These are phyloP conservation scores for Pythium pyrilobum DNA, from an alignment of 352 stramenopile species.

Conservation along the genomic window DNA sequence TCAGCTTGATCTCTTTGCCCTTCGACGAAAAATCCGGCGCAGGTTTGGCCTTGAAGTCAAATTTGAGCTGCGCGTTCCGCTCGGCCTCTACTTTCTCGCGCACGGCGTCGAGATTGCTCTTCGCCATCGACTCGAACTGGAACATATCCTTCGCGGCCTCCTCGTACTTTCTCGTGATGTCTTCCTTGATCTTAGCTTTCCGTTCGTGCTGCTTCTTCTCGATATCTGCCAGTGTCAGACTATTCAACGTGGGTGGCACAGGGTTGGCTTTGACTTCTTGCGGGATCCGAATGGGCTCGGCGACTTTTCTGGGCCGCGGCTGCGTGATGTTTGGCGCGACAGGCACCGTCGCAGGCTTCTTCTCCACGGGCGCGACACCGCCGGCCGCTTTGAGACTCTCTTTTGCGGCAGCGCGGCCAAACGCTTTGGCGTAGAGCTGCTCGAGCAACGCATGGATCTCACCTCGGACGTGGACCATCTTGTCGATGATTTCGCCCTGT, in stretches of 20 bases:
- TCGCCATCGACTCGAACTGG: conserved; percentile 67
- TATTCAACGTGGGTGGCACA: conserved; percentile 59
- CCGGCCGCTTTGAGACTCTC: conserved; percentile 39
- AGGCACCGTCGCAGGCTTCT: conserved; percentile 59
- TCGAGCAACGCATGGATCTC: conserved; percentile 36
- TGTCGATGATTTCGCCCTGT: conserved; percentile 59
- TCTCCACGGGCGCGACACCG: conserved; percentile 30
- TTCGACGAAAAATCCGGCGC: conserved; percentile 38
- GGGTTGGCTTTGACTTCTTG: conserved; percentile 71
- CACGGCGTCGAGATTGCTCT: conserved; percentile 70
- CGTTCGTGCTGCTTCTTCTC: conserved; percentile 47
- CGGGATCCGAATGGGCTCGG: conserved; percentile 76
- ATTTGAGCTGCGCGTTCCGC: conserved; percentile 46
- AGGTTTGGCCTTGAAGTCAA: conserved; percentile 77
- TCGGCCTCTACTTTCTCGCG: conserved; percentile 63
- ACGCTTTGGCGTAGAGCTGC: conserved; percentile 64
- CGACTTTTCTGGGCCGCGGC: conserved; percentile 54
- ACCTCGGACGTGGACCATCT: conserved; percentile 40
- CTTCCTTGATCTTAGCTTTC: conserved; percentile 46
- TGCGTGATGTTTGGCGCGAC: conserved; percentile 84
- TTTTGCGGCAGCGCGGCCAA: conserved; percentile 38
- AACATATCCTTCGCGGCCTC: conserved; percentile 59
- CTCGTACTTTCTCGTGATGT: conserved; percentile 73
- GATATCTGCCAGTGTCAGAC: conserved; percentile 58
- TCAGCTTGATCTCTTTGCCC: conserved; percentile 75